Evolutionary conservation across 495 filamentous ascomycete species (phyloP), one percentile per base, ranked within the genome.

Genomic region (Aspergillus bertholletiae): DNA sequence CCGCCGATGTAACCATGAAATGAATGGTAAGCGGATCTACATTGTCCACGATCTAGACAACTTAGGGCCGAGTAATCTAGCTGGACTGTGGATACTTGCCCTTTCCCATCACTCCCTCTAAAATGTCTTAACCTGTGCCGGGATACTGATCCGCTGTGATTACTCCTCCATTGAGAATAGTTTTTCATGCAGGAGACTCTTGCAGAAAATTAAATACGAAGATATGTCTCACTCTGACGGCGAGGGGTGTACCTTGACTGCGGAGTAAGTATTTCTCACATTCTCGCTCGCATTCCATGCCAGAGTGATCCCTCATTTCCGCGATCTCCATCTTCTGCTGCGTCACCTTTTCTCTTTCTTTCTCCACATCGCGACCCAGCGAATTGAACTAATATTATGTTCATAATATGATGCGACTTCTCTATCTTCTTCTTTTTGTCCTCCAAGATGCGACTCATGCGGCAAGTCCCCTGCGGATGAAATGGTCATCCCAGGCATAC

Each of bases 401-500:
- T 37, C 2, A 37, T 37, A 15, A 3, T n/a, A 37, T n/a, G 12
- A 37, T 37, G 34, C 13, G 34, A 6, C 34, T n/a, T 15, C 6
- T n/a, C 5, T 37, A n/a, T 37, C 34, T 37, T 15, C 17, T 37
- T 15, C 34, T 37, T 37, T 37, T 15, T 6, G 34, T 37, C 34
- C 34, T 37, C 34, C 34, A 5, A n/a, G 34, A 37, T 15, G 13
- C 6, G 15, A n/a, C 34, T n/a, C 5, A 37, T 37, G 34, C 34
- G 13, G 34, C 34, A 5, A 37, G 17, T 2, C 39, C 39, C 7
- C 39, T 43, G 20, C 43, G 43, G 2, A 46, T 62, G 49, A 54
- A 26, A 30, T 62, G 56, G 60, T 56, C 56, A 0, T 21, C 27
- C 0, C 39, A 55, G 49, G n/a, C 49, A 18, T 59, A 59, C 46